Base-by-base conservation (phyloP, 306 rosid genomes). In the Cucumis hystrix region DNA sequence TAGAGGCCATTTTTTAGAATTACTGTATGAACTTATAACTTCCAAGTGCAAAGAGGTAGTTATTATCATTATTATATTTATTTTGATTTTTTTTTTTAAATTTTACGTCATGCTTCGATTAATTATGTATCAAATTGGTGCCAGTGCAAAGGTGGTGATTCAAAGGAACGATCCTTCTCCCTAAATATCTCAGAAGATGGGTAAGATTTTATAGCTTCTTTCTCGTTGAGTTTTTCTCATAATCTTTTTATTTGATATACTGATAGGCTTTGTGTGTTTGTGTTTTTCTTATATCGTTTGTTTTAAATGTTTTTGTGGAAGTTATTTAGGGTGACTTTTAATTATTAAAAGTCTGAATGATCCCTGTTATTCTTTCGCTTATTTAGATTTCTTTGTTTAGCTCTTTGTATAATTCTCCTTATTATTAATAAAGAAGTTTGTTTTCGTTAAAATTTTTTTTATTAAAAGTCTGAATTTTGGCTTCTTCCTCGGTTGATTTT, bases 131-230 rank as follows among this genome's bases (percentile, higher is more conserved):
- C 60, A 75, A 60, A 84, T 78, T 79, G 75, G 35, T 75, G 51
- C 66, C 57, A 92, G 98, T 95, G 98, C 89, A 73, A 77, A 73
- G 98, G 98, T 74, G 98, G 98, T 6, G 87, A 81, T 40, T 55
- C 82, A 18, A 80, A n/a, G 78, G 96, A 95, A 83, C 80, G 18
- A 64, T 87, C 84, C 88, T 86, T 95, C 55, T 86, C 96, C 64
- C 78, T 90, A 58, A 79, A 55, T 86, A 84, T 95, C 76, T 70
- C 85, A 13, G 78, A 79, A 60, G 95, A 95, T 43, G 85, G 98
- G 98, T 95, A 28, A 80, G 83, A 73, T 74, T 76, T 70, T 68
- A 52, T 41, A 70, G 12, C 23, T 74, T 87, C 17, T 63, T 13
- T 39, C 35, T 51, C 7, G 23, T 52, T 6, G 64, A 54, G 9